Conservation (phyloP, 2,329 filamentous ascomycete species). For the Atkinsonella hypoxylon region DNA sequence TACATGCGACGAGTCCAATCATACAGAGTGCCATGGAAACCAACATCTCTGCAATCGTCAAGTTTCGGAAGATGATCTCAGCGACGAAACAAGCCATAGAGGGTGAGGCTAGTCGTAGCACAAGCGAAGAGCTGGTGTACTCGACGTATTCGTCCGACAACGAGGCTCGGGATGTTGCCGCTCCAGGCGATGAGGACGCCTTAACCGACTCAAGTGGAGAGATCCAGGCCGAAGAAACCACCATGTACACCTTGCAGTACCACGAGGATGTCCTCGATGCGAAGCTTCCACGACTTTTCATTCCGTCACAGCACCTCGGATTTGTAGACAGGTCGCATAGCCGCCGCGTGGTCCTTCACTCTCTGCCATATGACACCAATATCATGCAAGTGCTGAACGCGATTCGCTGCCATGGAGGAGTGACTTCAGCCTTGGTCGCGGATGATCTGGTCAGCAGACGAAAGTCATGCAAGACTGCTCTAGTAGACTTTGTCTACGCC, state of each 20-base stretch:
- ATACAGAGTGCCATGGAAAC: not conserved
- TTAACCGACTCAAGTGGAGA: not conserved
- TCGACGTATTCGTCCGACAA: not conserved
- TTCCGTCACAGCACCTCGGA: not conserved
- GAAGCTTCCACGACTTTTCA: slow-evolving; percentile 2
- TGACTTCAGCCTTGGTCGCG: slow-evolving; percentile 7
- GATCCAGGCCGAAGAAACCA: no score
- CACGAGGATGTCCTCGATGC: slow-evolving; percentile 3
- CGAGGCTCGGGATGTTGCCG: not conserved
- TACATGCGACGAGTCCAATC: not conserved
- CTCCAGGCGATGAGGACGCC: not conserved
- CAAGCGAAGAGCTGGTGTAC: not conserved
- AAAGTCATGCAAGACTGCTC: slow-evolving; percentile 1
- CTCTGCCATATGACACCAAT: slow-evolving; percentile 9
- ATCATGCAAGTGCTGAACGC: slow-evolving; percentile 11
- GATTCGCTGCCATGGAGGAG: slow-evolving; percentile 8
- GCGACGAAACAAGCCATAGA: not conserved
- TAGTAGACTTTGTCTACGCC: slow-evolving; percentile 13
- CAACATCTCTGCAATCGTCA: not conserved
- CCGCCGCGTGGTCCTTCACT: slow-evolving; percentile 14
- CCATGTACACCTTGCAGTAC: slow-evolving; percentile 1
- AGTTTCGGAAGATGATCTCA: not conserved
- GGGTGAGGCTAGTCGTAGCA: not conserved
- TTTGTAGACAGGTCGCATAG: not conserved
- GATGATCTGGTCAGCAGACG: not conserved